Percentiles rank a stretch among this genome's conserved stretches.
phyloP scores from a whole-genome alignment of 495 filamentous ascomycete species.

The Daldinia caldariorum region DNA sequence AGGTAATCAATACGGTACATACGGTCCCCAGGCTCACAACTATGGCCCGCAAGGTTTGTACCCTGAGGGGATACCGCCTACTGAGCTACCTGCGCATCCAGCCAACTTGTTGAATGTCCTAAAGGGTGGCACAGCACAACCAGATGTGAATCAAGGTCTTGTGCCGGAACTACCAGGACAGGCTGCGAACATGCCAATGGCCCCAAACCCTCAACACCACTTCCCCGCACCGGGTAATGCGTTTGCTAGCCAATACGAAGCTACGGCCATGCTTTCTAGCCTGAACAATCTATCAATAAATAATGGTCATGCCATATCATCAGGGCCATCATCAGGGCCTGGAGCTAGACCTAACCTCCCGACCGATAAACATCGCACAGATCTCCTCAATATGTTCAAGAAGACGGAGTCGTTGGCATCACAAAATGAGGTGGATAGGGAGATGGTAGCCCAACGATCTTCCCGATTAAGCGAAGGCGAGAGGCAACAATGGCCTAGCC shows the following conservation, averaged over 20 bases:
- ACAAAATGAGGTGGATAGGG: conserved; percentile 34
- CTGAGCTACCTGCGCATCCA: conserved; percentile 71
- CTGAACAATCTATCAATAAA: conserved; percentile 18
- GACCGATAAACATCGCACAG: conserved; percentile 57
- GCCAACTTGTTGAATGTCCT: conserved; percentile 71
- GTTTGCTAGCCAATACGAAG: conserved; percentile 39
- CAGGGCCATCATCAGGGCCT: conserved; percentile 23
- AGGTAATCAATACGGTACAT: conserved; percentile 31
- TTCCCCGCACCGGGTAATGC: conserved; percentile 31
- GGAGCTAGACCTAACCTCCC: conserved; percentile 39
- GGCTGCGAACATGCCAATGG: conserved; percentile 27
- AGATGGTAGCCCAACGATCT: conserved; percentile 16
- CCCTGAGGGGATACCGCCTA: conserved; percentile 65
- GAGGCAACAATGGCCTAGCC: conserved; percentile 26
- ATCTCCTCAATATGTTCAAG: conserved; percentile 62
- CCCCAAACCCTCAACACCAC: conserved; percentile 20
- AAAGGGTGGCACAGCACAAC: conserved; percentile 53
- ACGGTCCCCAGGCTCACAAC: conserved; percentile 16
- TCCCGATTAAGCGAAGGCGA: conserved; percentile 26
- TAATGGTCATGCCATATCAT: conserved; percentile 14
- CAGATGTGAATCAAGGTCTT: conserved; percentile 17
- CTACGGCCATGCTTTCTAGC: conserved; percentile 14
- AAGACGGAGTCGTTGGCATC: conserved; percentile 40
- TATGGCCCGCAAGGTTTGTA: conserved; percentile 8
- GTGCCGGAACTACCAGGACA: conserved; percentile 19